A percentile compares a stretch with the other conserved stretches of the same genome.
phyloP scores from a whole-genome alignment of 2,329 filamentous ascomycete genomes.

The Alternaria tenuissima region DNA sequence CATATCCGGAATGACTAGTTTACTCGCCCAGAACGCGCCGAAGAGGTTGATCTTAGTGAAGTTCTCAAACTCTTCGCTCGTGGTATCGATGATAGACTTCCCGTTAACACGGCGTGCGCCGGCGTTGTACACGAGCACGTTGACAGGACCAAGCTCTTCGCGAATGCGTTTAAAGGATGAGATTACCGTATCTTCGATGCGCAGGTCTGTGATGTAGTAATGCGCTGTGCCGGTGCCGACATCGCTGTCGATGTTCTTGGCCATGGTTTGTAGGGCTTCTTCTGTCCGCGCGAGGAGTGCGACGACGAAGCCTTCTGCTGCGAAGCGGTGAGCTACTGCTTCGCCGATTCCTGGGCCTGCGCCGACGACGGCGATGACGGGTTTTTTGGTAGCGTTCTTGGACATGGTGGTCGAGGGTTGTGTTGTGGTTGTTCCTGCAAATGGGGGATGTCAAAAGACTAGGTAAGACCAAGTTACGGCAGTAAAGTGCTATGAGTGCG shows the following conservation, averaged over 20 bases:
- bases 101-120: neutral
- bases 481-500: neutral
- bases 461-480: neutral
- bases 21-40: neutral
- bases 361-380: constrained; percentile 31
- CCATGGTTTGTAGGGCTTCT: constrained; percentile 30
- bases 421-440: neutral
- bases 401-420: neutral
- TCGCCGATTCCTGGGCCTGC: constrained; percentile 35
- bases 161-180: neutral
- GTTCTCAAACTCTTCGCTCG: neutral
- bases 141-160: neutral
- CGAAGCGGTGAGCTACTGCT: constrained; percentile 33
- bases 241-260: constrained; percentile 23
- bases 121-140: neutral
- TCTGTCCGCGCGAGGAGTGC: constrained; percentile 33
- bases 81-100: neutral
- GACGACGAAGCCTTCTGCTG: constrained; percentile 28
- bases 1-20: neutral
- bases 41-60: neutral
- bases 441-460: neutral
- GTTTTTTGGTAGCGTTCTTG: constrained; percentile 22
- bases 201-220: constrained; percentile 23
- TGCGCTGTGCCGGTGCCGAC: constrained; percentile 21
- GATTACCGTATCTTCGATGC: neutral